Percentiles rank a stretch among this genome's conserved stretches.
These are phyloP conservation scores for Huntiella savannae DNA, from an alignment of 2,329 filamentous ascomycete genomes.

Conservation along the genomic window DNA sequence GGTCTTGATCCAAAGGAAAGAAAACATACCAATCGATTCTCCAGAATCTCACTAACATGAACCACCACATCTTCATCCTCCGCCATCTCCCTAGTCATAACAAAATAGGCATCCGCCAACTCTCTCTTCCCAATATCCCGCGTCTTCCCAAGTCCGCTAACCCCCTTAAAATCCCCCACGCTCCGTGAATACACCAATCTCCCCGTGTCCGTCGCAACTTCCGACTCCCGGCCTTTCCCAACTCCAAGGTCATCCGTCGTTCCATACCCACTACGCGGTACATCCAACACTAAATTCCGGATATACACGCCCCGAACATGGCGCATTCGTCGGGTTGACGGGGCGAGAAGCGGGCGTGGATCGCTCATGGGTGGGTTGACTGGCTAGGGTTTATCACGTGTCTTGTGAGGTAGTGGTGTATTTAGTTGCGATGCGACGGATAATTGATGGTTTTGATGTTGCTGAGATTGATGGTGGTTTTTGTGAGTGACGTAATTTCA, in stretches of 20 bases:
- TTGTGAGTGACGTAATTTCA: no score
- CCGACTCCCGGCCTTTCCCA: no score
- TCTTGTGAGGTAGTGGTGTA: neutral
- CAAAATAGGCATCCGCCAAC: constrained; percentile 16
- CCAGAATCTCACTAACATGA: constrained; percentile 73
- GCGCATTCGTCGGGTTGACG: constrained; percentile 70
- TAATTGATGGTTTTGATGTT: neutral
- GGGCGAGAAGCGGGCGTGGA: constrained; percentile 31
- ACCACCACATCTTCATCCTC: constrained; percentile 61
- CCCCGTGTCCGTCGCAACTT: no score
- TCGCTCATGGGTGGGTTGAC: constrained; percentile 10
- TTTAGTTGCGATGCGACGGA: neutral
- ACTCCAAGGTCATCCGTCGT: no score
- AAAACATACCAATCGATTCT: constrained; percentile 45
- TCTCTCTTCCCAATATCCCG: constrained; percentile 23
- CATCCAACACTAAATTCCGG: constrained; percentile 42
- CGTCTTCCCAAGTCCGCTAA: neutral
- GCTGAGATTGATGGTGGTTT: no score
- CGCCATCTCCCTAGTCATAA: constrained; percentile 51
- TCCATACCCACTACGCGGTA: no score
- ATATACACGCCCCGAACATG: constrained; percentile 76
- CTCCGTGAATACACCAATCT: no score
- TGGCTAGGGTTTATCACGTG: no score
- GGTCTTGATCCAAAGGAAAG: neutral
- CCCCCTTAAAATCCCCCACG: no score